Evolutionary conservation across 2,329 filamentous ascomycete species (phyloP), one percentile per base, ranked within the genome.

Genomic region (Epichloe gansuensis): DNA sequence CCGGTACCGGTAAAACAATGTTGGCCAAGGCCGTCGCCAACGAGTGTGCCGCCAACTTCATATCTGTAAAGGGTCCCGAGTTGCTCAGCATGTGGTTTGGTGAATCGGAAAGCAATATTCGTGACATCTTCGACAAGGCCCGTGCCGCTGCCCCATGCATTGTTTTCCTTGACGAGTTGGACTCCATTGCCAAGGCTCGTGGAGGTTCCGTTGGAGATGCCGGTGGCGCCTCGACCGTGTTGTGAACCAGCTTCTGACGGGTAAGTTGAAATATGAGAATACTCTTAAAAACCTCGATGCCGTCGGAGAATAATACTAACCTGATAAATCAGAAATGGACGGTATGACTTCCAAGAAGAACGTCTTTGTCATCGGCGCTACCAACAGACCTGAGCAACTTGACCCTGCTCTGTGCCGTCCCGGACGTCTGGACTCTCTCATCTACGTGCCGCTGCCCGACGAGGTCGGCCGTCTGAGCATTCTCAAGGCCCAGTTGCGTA

Each of bases 281-380:
- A 21, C 31, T 28, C 5, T 13, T 17, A 17, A 17, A 37, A 11
- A 25, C 42, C 37, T 2, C 6, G 37, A 25, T 15, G 11, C 34
- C 17, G 6, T 44, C 11, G 4, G n/a, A 7, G 28, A 7, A 23
- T 52, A 49, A 54, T 54, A 62, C 75, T 82, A 71, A 81, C 62
- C 45, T 9, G 46, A 34, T 23, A 11, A 11, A 21, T 15, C 57
- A 86, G 89, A 97, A 82, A 96, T 97, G 91, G 91, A 97, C 62
- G 91, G 91, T 64, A 97, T 97, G 91, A 97, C 91, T 46, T 96
- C 91, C 41, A 98, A 98, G 88, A 98, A 98, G 87, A 98, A 98
- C 70, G 93, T 98, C 59, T 98, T 98, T 74, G 93, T 98, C 60
- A 98, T 98, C 63, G 93, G 93, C 70, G 93, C 93, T 46, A 98